phyloP scores from a whole-genome alignment of 352 stramenopile species.

The Plasmopara muralis region DNA sequence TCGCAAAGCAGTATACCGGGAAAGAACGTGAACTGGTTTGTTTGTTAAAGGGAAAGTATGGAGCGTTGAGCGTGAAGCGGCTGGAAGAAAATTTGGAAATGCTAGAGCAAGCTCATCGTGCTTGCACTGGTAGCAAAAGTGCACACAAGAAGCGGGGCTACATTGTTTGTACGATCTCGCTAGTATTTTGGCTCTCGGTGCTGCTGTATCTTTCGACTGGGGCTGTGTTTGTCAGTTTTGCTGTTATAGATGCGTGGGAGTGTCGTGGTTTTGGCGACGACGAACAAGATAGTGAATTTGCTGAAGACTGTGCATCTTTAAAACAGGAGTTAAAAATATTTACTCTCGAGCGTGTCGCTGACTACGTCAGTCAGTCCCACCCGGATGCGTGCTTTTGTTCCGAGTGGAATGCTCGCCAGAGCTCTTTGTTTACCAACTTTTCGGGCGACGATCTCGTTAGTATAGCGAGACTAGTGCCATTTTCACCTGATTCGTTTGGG shows the following conservation, averaged over 20 bases:
- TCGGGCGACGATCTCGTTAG: conserved; percentile 20
- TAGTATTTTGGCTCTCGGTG: conserved; percentile 28
- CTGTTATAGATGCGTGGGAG: conserved; percentile 30
- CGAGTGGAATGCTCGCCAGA: conserved; percentile 40
- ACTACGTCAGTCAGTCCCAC: conserved; percentile 28
- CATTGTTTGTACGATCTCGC: conserved; percentile 21
- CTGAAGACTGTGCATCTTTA: conserved; percentile 20
- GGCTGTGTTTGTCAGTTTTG: conserved; percentile 26
- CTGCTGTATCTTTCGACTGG: conserved; percentile 26
- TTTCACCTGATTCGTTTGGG: conserved; percentile 35
- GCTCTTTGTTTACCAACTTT: conserved; percentile 16
- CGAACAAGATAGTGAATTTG: conserved; percentile 17
- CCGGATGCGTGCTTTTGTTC: conserved; percentile 33
- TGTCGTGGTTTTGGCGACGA: conserved; percentile 19
- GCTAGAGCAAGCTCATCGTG: conserved; percentile 24
- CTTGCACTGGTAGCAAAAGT: conserved; percentile 7
- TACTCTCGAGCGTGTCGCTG: conserved; percentile 19
- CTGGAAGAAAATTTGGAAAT: conserved; percentile 52
- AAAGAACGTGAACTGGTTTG: conserved; percentile 60
- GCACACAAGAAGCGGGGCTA: conserved; percentile 22
- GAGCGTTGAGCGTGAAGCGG: conserved; percentile 61
- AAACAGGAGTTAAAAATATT: conserved; percentile 31
- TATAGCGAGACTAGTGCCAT: conserved; percentile 32
- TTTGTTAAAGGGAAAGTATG: conserved; percentile 65
- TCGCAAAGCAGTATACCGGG: conserved; percentile 53